Base-by-base conservation (phyloP, 164 flowering plant genomes). In the Sedum album region DNA sequence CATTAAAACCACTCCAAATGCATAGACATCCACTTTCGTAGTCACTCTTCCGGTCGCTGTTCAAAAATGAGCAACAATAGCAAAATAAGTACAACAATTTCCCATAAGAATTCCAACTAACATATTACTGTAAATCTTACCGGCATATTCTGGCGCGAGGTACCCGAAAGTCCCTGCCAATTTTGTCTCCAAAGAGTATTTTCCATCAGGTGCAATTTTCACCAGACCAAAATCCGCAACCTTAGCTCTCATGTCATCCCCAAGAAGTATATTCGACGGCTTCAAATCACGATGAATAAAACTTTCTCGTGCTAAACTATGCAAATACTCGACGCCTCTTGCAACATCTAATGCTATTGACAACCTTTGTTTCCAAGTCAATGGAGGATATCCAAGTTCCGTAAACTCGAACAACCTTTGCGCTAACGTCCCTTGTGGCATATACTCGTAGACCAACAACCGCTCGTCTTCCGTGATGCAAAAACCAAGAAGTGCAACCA, bases 141-240 rank as follows among this genome's bases (percentile, higher is more conserved):
- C 75, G 25, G 83, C 82, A 76, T 84, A 84, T 57, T 84, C 87
- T 6, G 87, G 87, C 64, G 87, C 87, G 66, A 84, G 85, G 73
- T 84, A 84, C 44, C 87, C 87, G 66, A 84, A 84, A 21, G 87
- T 84, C 33, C 87, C 87, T 4, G 87, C 85, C 55, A 84, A 73
- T 21, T 80, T 70, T 2, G 87, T 84, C 77, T 80, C 87, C 31
- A 84, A 60, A 1, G 84, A 80, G 65, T 68, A 74, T 51, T 77
- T 81, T 44, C 84, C 87, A 68, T 84, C 85, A 4, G 85, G 81
- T 3, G 87, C 87, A 66, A 70, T 80, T 71, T 80, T 84, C 1
- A 84, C 87, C 11, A 84, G 71, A 26, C 87, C 87, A 64, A 84
- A 84, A 68, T 82, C 85, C 3, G 87, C 73, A 70, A 84, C 87